phyloP scores from a whole-genome alignment of 139 green algal genomes.

The Eudorina sp. region DNA sequence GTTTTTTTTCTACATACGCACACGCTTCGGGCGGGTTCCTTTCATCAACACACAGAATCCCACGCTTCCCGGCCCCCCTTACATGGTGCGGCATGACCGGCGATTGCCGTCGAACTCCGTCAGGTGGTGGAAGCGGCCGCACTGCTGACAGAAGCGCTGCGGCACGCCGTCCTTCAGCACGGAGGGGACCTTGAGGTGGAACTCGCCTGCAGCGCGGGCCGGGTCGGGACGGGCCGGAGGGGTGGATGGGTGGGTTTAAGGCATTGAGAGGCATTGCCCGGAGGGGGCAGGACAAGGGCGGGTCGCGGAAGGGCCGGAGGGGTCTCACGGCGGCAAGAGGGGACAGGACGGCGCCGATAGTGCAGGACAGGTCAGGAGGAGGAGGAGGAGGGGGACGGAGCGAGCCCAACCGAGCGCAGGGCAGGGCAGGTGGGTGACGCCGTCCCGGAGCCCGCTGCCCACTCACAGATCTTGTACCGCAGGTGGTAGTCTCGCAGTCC shows the following conservation, averaged over 20 bases:
- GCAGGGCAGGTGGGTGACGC: too few species aligned
- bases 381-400: too few species aligned
- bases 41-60: background rate
- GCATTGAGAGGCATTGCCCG: too few species aligned
- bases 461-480: slow-evolving; percentile 89
- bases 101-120: slow-evolving; percentile 91
- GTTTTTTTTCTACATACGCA: too few species aligned
- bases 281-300: background rate
- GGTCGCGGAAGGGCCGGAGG: background rate
- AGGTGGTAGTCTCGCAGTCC: slow-evolving; percentile 82
- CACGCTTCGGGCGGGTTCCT: background rate
- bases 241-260: too few species aligned
- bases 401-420: too few species aligned
- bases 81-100: slow-evolving; percentile 59
- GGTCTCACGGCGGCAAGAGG: too few species aligned
- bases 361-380: too few species aligned
- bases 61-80: background rate
- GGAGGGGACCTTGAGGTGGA: slow-evolving; percentile 56
- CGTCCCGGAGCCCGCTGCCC: background rate
- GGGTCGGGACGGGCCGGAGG: background rate
- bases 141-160: slow-evolving; percentile 94
- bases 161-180: slow-evolving; percentile 70
- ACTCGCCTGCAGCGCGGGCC: slow-evolving; percentile 22
- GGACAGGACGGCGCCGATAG: too few species aligned
- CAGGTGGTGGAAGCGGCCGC: slow-evolving; percentile 89